phyloP scores from a whole-genome alignment of 176 grass and related monocot species.

The Carex parvula region DNA sequence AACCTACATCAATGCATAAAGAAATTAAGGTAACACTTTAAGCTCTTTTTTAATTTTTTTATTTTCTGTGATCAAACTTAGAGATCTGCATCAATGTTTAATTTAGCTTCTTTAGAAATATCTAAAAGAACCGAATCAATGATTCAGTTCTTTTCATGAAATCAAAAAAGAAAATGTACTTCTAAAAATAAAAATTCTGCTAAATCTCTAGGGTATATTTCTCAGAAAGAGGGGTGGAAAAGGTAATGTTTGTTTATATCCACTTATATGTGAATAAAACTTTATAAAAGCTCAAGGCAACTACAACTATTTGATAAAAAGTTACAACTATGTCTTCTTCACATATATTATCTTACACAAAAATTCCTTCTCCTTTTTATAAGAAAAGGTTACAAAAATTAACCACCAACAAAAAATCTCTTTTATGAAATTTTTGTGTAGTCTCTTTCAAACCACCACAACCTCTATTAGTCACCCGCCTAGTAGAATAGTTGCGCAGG shows the following conservation, averaged over 20 bases:
- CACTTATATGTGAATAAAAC: background rate
- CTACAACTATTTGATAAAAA: background rate
- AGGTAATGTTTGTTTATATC: background rate
- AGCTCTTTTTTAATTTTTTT: too few species aligned
- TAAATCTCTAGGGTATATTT: too few species aligned
- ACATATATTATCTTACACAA: constrained; percentile 8
- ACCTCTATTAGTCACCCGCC: background rate
- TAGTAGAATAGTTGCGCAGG: background rate
- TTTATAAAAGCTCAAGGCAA: background rate
- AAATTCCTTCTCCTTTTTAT: background rate
- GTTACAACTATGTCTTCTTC: background rate
- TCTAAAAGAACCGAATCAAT: too few species aligned
- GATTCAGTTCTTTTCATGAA: too few species aligned
- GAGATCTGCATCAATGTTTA: too few species aligned
- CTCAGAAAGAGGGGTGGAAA: background rate
- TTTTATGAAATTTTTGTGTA: background rate
- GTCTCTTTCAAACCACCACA: constrained; percentile 22
- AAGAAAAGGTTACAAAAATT: constrained; percentile 7
- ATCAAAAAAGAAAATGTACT: too few species aligned
- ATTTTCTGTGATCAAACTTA: too few species aligned
- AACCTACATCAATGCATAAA: too few species aligned
- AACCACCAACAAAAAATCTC: background rate
- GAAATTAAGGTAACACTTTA: too few species aligned
- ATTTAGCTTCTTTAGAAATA: too few species aligned
- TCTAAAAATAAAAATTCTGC: too few species aligned